Evolutionary conservation across 176 grass and related monocot species (phyloP), one percentile per base, ranked within the genome.

Genomic region (Leersia perrieri): DNA sequence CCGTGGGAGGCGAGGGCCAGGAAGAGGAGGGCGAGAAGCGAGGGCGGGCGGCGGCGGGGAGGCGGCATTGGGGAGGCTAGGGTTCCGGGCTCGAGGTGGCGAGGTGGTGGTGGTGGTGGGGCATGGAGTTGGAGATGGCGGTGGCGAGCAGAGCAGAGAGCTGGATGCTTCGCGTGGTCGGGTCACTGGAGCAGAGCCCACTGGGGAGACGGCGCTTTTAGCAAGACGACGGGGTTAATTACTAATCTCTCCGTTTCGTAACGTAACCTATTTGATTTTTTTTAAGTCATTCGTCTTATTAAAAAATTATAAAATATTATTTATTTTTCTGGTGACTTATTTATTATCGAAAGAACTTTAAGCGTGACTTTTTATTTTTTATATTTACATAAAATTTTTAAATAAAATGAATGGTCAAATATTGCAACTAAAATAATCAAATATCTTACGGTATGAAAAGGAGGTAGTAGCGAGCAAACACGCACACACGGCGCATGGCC

Each of bases 21-120:
- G 41, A 84, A 44, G 69, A 79, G 39, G 20, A 63, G 62, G 26
- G 33, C 14, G 70, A 77, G 51, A 44, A 79, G 30, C 22, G 8
- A 20, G 53, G 22, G 53, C 53, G 53, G 79, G 79, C 2, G 66
- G 78, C 15, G 78, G 79, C 60, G 79, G 29, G 71, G 83, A 73
- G 67, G 76, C 65, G 44, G 82, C 83, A 83, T 85, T 71, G 77
- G 78, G 34, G 42, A 3, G 11, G 58, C 77, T 86, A 91, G 85
- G 85, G 72, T 81, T 84, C 36, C 42, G 85, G 66, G 42, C 66
- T 85, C 65, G 85, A 85, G 85, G 89, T 26, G 83, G 85, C 39
- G 65, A 57, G 35, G 77, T 36, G 86, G 66, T 60, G 36, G 58
- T 29, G 67, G 83, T 61, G 29, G 72, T 82, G 78, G 83, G 73